A percentile compares a stretch with the other conserved stretches of the same genome.
phyloP scores from a whole-genome alignment of 768 basidiomycete species.

The Pleurotus djamor region DNA sequence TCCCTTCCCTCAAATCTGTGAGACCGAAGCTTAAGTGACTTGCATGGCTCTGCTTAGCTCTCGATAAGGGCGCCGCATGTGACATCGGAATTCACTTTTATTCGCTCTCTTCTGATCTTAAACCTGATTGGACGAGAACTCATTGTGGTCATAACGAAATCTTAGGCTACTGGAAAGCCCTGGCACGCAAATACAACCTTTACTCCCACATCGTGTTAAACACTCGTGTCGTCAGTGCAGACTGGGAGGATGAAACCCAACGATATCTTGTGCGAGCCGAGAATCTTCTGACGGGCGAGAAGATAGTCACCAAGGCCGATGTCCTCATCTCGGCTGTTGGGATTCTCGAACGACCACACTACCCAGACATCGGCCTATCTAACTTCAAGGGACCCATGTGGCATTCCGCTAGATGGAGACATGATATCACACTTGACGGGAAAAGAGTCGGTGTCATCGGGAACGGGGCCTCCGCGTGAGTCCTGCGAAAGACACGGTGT shows the following conservation, averaged over 20 bases:
- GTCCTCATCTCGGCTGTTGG: slow-evolving; percentile 52
- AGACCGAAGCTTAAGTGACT: not conserved
- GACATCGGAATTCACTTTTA: slow-evolving; percentile 42
- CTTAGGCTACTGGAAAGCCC: slow-evolving; percentile 36
- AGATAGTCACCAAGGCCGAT: slow-evolving; percentile 31
- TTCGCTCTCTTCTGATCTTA: slow-evolving; percentile 45
- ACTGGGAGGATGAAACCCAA: slow-evolving; percentile 37
- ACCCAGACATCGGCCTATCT: slow-evolving; percentile 29
- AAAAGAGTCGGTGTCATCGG: slow-evolving; percentile 59
- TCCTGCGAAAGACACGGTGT: slow-evolving; percentile 15
- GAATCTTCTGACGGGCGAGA: slow-evolving; percentile 27
- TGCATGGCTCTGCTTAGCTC: not conserved
- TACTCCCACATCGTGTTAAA: slow-evolving; percentile 38
- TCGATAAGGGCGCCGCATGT: slow-evolving; percentile 38
- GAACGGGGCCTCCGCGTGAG: slow-evolving; percentile 53
- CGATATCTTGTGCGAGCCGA: slow-evolving; percentile 34
- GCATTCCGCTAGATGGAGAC: slow-evolving; percentile 52
- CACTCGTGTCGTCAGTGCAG: slow-evolving; percentile 37
- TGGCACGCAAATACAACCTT: slow-evolving; percentile 41
- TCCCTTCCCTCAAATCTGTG: not conserved
- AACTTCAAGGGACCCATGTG: slow-evolving; percentile 47
- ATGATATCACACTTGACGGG: slow-evolving; percentile 32
- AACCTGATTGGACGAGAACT: slow-evolving; percentile 39
- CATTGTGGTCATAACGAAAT: slow-evolving; percentile 40
- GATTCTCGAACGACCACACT: slow-evolving; percentile 41